A percentile compares a stretch with the other conserved stretches of the same genome.
Conservation (phyloP, 805 yeast genomes). For the Ascoidea rubescens region DNA sequence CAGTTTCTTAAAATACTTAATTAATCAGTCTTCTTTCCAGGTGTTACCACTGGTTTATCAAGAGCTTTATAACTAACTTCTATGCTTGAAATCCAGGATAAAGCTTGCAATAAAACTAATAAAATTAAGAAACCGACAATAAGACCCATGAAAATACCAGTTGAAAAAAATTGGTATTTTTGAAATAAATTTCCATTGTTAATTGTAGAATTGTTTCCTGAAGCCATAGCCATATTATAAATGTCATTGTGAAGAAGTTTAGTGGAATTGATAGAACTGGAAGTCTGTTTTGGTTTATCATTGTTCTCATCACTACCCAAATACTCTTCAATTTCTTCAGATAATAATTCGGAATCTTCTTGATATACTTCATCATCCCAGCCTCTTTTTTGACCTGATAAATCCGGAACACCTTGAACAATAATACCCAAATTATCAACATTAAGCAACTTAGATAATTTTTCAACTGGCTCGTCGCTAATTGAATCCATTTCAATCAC, state of each 20-base stretch:
- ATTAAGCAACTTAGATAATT: neutral
- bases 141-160: conserved; percentile 58
- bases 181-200: conserved; percentile 34
- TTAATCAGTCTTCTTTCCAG: conserved; percentile 24
- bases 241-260: no score
- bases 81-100: conserved; percentile 43
- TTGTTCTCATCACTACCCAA: neutral
- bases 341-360: neutral
- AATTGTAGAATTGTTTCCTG: neutral
- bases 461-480: neutral
- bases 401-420: neutral
- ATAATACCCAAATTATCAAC: no score
- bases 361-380: neutral
- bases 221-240: no score
- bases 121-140: conserved; percentile 41
- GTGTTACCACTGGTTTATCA: conserved; percentile 43
- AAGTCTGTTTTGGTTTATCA: neutral
- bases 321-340: neutral
- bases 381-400: neutral
- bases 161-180: conserved; percentile 56
- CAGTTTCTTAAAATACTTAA: no score
- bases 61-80: conserved; percentile 61
- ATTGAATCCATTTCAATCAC: neutral
- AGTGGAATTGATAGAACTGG: neutral
- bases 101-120: conserved; percentile 34